These are phyloP conservation scores for Hypoxylon lienhwacheense DNA, from an alignment of 495 filamentous ascomycete genomes.

Conservation along the genomic window DNA sequence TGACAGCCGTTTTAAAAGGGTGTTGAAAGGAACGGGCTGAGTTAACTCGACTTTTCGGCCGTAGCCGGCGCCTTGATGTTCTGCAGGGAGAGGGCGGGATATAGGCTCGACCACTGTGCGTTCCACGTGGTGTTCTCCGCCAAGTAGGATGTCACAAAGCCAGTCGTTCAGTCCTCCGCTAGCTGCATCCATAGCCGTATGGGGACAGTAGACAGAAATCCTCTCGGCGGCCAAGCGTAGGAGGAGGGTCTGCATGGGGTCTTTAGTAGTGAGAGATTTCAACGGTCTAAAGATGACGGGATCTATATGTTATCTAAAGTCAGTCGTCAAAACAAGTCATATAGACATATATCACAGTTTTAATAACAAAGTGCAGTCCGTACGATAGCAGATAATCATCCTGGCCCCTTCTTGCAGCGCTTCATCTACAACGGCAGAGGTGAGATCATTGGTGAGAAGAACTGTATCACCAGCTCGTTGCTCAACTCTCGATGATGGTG, in stretches of 20 bases:
- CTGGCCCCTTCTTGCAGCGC: conserved; percentile 76
- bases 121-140: conserved; percentile 29
- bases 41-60: conserved; percentile 71
- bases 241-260: conserved; percentile 84
- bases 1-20: conserved; percentile 59
- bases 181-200: conserved; percentile 90
- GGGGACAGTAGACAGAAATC: conserved; percentile 92
- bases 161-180: conserved; percentile 89
- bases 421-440: conserved; percentile 85
- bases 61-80: conserved; percentile 72
- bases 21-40: conserved; percentile 58
- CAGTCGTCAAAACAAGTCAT: neutral
- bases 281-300: conserved; percentile 93
- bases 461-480: conserved; percentile 46
- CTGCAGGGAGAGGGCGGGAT: conserved; percentile 40
- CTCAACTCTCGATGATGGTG: conserved; percentile 6
- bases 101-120: conserved; percentile 46
- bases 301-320: conserved; percentile 62
- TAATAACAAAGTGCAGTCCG: conserved; percentile 25
- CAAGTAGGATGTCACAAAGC: conserved; percentile 82
- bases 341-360: neutral
- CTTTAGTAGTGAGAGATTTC: conserved; percentile 79
- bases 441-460: conserved; percentile 90
- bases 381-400: conserved; percentile 87
- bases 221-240: conserved; percentile 83